Evolutionary conservation across 345 rosid genomes (phyloP).

Genomic region (Moricandia moricandioides): DNA sequence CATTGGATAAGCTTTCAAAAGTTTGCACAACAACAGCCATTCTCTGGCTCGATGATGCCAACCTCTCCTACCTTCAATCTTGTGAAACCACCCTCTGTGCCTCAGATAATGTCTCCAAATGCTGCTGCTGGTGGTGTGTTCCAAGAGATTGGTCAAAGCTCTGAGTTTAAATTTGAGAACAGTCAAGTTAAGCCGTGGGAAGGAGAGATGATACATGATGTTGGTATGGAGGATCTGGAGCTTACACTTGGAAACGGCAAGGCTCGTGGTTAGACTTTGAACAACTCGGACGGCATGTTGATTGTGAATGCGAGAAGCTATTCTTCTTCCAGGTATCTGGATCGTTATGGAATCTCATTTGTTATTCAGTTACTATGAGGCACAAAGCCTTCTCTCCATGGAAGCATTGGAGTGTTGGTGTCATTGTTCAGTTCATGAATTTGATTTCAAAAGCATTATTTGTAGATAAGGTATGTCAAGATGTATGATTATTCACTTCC

Average conservation of each 20-base stretch:
- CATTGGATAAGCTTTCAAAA: slow-evolving; percentile 93
- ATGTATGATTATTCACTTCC: slow-evolving; percentile 27
- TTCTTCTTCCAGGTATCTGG: slow-evolving; percentile 12
- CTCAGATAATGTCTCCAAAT: slow-evolving; percentile 42
- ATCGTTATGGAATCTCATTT: slow-evolving; percentile 10
- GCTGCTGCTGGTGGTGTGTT: slow-evolving; percentile 27
- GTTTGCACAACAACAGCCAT: slow-evolving; percentile 52
- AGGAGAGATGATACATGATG: slow-evolving; percentile 97
- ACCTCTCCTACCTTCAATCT: slow-evolving; percentile 92
- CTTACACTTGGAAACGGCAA: slow-evolving; percentile 87
- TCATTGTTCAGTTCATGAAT: slow-evolving; percentile 17
- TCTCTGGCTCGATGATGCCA: slow-evolving; percentile 49
- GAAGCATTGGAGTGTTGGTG: slow-evolving; percentile 19
- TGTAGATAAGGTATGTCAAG: slow-evolving; percentile 53
- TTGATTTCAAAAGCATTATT: slow-evolving; percentile 35
- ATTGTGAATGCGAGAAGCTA: not conserved
- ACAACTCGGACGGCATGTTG: not conserved
- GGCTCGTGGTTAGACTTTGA: slow-evolving; percentile 47
- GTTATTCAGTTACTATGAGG: slow-evolving; percentile 16
- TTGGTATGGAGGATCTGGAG: slow-evolving; percentile 91
- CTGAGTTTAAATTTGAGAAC: slow-evolving; percentile 76
- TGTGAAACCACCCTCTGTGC: slow-evolving; percentile 47
- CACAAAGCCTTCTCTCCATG: slow-evolving; percentile 33
- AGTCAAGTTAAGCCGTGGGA: slow-evolving; percentile 96
- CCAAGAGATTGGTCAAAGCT: slow-evolving; percentile 62